Conservation (phyloP, 495 filamentous ascomycete species). For the Letharia lupina region DNA sequence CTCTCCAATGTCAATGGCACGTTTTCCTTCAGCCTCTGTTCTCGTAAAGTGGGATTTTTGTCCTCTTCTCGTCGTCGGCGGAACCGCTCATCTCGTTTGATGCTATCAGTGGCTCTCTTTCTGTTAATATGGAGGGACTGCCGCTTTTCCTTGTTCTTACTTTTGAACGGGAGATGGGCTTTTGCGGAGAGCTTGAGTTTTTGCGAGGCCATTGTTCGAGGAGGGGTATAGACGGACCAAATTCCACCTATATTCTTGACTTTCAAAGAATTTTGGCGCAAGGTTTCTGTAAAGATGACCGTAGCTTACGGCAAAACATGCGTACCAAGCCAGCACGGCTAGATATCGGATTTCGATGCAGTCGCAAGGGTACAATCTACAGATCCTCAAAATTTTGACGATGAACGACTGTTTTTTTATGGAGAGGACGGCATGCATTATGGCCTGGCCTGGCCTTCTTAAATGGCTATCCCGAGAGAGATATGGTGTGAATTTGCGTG, state of each 20-base stretch:
- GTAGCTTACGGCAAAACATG: too few species aligned
- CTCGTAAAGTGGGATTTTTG: slow-evolving; percentile 67
- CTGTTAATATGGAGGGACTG: slow-evolving; percentile 66
- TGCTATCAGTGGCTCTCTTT: slow-evolving; percentile 63
- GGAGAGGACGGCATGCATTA: too few species aligned
- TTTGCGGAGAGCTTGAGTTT: slow-evolving; percentile 33
- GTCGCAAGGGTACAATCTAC: too few species aligned
- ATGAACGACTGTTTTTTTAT: too few species aligned
- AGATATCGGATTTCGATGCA: too few species aligned
- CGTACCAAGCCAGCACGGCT: too few species aligned
- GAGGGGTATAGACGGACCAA: background rate
- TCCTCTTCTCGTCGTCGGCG: slow-evolving; percentile 73
- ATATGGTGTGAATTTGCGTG: too few species aligned
- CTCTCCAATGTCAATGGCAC: slow-evolving; percentile 76
- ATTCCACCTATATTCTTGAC: background rate
- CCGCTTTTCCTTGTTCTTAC: slow-evolving; percentile 64
- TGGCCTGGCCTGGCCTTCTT: too few species aligned
- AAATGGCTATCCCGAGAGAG: too few species aligned
- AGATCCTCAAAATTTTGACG: too few species aligned
- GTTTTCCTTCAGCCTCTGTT: slow-evolving; percentile 65
- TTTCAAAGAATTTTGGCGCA: background rate
- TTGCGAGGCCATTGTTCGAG: slow-evolving; percentile 33
- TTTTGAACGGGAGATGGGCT: slow-evolving; percentile 32
- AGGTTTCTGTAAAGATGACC: too few species aligned
- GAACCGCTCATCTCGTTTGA: slow-evolving; percentile 69